A percentile compares a stretch with the other conserved stretches of the same genome.
Evolutionary conservation across 495 filamentous ascomycete species (phyloP).

Genomic region (Patellaria atrata): DNA sequence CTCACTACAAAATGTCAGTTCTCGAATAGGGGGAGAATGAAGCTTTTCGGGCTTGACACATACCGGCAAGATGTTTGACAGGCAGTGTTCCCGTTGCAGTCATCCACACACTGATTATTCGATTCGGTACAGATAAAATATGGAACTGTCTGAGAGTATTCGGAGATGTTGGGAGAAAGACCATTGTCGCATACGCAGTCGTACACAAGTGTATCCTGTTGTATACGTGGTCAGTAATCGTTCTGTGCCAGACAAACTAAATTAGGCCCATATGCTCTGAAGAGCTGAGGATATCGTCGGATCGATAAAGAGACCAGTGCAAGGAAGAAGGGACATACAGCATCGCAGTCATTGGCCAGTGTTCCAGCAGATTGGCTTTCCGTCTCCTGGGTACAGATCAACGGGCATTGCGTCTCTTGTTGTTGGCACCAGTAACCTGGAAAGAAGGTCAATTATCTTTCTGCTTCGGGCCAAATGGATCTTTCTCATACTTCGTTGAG

Average conservation of each 20-base stretch:
- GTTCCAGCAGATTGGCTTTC: conserved; percentile 37
- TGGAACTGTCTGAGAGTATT: conserved; percentile 77
- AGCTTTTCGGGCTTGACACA: neutral
- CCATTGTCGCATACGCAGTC: conserved; percentile 62
- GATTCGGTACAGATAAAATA: conserved; percentile 68
- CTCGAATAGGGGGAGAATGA: neutral
- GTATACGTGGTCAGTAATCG: conserved; percentile 1
- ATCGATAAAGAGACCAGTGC: conserved; percentile 8
- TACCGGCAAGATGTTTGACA: conserved; percentile 51
- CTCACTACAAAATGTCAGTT: conserved; percentile 14
- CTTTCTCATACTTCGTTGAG: conserved; percentile 29
- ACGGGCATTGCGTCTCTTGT: conserved; percentile 54
- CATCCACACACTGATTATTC: conserved; percentile 53
- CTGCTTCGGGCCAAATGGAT: conserved; percentile 1
- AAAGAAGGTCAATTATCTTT: conserved; percentile 7
- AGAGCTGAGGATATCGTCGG: no score
- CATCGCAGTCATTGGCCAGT: conserved; percentile 49
- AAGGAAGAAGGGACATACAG: conserved; percentile 38
- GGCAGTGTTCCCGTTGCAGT: conserved; percentile 41
- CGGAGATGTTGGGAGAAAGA: conserved; percentile 54
- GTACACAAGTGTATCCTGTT: conserved; percentile 51
- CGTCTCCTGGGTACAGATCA: conserved; percentile 60
- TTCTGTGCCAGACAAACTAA: neutral
- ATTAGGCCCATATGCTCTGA: neutral
- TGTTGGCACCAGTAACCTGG: conserved; percentile 54